A percentile compares a stretch with the other conserved stretches of the same genome.
Evolutionary conservation across 2,329 filamentous ascomycete species (phyloP).

Genomic region (Xenosphaeropsis pyriputrescens): DNA sequence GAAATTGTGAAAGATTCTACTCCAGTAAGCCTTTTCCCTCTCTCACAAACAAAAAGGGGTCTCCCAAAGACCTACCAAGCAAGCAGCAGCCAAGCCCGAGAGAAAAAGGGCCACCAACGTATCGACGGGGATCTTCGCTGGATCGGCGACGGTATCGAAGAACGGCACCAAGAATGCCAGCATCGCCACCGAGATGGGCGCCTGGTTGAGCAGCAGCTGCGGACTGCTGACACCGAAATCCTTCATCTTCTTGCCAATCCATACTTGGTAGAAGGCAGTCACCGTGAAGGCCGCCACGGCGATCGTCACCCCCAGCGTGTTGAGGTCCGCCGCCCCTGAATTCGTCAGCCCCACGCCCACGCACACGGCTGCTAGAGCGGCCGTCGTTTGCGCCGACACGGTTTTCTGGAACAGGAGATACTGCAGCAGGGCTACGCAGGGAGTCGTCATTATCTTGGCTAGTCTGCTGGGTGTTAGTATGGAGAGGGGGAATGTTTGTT

Average conservation of each 20-base stretch:
- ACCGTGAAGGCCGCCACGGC: conserved; percentile 26
- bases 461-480: conserved; percentile 11
- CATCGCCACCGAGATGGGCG: conserved; percentile 26
- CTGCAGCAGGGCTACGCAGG: conserved; percentile 28
- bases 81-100: conserved; percentile 25
- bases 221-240: conserved; percentile 26
- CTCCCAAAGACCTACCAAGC: conserved; percentile 11
- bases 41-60: no score
- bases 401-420: conserved; percentile 26
- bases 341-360: conserved; percentile 28
- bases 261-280: conserved; percentile 29
- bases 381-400: conserved; percentile 23
- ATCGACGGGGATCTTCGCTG: conserved; percentile 19
- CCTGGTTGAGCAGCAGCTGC: conserved; percentile 28
- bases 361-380: conserved; percentile 24
- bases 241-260: conserved; percentile 31
- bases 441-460: conserved; percentile 31
- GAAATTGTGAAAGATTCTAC: no score
- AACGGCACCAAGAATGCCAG: conserved; percentile 26
- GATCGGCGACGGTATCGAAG: conserved; percentile 21
- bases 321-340: conserved; percentile 21
- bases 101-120: conserved; percentile 23
- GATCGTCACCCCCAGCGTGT: conserved; percentile 24
- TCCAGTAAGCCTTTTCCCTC: no score
- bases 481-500: background rate